These are phyloP conservation scores for Sporisorium reilianum DNA, from an alignment of 1,284 basidiomycete genomes.

Conservation along the genomic window DNA sequence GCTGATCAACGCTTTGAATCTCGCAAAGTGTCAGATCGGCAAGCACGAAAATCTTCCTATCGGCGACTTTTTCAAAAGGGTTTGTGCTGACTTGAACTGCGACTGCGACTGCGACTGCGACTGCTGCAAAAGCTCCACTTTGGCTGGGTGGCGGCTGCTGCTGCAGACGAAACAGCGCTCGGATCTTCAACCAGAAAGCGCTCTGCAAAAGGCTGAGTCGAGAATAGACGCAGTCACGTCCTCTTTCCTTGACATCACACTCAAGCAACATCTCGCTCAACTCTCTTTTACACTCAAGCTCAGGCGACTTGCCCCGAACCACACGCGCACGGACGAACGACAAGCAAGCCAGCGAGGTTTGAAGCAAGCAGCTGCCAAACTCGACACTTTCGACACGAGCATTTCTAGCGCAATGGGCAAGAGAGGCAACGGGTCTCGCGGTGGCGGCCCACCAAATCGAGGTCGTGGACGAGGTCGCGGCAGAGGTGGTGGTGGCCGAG, in stretches of 20 bases:
- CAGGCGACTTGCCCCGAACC: neutral
- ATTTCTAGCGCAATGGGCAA: constrained; percentile 21
- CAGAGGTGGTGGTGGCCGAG: constrained; percentile 13
- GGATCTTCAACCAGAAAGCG: neutral
- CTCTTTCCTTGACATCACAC: neutral
- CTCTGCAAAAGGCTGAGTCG: neutral
- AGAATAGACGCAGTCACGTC: neutral
- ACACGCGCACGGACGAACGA: constrained; percentile 1
- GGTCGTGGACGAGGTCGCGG: constrained; percentile 27
- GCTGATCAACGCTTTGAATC: constrained; percentile 3
- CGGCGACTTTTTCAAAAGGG: constrained; percentile 1
- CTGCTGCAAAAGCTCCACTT: constrained; percentile 14
- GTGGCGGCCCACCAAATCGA: constrained; percentile 10
- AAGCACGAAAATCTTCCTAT: neutral
- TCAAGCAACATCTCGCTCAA: neutral
- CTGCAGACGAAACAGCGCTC: constrained; percentile 8
- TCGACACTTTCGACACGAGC: too few relatives aligned
- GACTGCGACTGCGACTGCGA: too few relatives aligned
- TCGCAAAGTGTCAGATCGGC: neutral
- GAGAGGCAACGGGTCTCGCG: constrained; percentile 30
- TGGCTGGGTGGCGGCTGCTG: neutral
- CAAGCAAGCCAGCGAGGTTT: too few relatives aligned
- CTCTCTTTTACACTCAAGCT: neutral
- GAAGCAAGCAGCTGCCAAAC: too few relatives aligned
- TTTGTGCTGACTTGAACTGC: constrained; percentile 41